Evolutionary conservation across 768 basidiomycete genomes (phyloP), one percentile per base, ranked within the genome.

Genomic region (Agrocybe praecox): DNA sequence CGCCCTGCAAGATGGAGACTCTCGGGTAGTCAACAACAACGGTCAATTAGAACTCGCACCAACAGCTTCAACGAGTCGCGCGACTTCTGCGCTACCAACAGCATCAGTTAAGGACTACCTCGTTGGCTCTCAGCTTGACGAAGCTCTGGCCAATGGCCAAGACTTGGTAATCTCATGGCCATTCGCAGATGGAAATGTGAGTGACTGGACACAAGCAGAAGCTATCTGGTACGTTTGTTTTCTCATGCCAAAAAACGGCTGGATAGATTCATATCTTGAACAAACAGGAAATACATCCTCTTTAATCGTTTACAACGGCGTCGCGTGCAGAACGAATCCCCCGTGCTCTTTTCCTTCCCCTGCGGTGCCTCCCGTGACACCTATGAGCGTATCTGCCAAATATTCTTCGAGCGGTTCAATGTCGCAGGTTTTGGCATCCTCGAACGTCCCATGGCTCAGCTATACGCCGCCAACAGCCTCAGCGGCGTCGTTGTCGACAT

Each of bases 331-430:
- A 94, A 95, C 67, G 92, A 95, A 68, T 94, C 91, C 17, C 92
- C 93, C 1, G 84, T 93, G 53, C 79, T 95, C 29, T 80, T 96
- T 55, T 86, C 88, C 36, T 77, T 96, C 53, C 74, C 80, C 5
- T 72, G 87, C 0, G 83, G 85, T 26, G 81, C 92, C 19, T 82
- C 90, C 22, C 82, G 89, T 51, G 74, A 76, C 34, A 79, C 84
- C 9, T 83, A 89, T 69, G 91, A 95, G 67, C 80, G 80, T 44
- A 81, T 89, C 63, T 89, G 88, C 63, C 92, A 90, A 65, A 80
- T 92, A 36, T 92, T 96, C 73, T 97, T 97, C 64, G 94, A 96
- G 67, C 88, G 91, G 22, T 92, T 96, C 82, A 94, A 95, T 67
- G 88, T 90, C 23, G 88, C 95, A 9, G 91, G 87, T 15, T 84